phyloP scores from a whole-genome alignment of 306 rosid species.

The Pyrus bretschneideri region DNA sequence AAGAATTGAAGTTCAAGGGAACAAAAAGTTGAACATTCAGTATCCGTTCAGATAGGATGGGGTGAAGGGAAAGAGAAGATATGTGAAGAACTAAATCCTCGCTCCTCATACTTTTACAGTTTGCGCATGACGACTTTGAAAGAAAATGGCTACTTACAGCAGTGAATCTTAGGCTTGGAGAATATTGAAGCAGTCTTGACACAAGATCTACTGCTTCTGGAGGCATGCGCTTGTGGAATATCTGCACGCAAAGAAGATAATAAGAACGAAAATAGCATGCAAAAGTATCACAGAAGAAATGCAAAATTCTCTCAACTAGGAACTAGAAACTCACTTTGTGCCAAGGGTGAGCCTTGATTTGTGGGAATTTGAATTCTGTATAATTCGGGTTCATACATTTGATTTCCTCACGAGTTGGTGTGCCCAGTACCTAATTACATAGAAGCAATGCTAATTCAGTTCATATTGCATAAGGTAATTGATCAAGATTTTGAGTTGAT shows the following conservation, averaged over 20 bases:
- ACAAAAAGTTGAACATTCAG: background rate
- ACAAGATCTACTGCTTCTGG: conserved; percentile 65
- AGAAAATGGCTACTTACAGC: conserved; percentile 38
- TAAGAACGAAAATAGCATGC: background rate
- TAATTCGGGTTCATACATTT: conserved; percentile 73
- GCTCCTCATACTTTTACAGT: too few relatives aligned
- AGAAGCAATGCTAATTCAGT: background rate
- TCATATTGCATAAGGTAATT: background rate
- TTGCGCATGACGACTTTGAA: too few relatives aligned
- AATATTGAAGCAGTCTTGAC: conserved; percentile 67
- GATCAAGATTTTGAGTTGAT: background rate
- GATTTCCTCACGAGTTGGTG: conserved; percentile 72
- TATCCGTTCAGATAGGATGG: too few relatives aligned
- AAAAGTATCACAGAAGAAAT: background rate
- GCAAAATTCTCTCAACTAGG: background rate
- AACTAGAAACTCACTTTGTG: conserved; percentile 39
- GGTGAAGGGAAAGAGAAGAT: too few relatives aligned
- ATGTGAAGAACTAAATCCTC: background rate
- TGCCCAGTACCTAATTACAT: conserved; percentile 46
- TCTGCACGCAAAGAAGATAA: conserved; percentile 20
- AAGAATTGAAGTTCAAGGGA: background rate
- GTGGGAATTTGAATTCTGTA: conserved; percentile 61
- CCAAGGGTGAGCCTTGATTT: conserved; percentile 56
- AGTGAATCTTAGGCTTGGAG: conserved; percentile 56
- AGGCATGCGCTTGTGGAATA: conserved; percentile 66